Percentiles rank a stretch among this genome's conserved stretches.
phyloP scores from a whole-genome alignment of 305 asterid species.

The Rubia peregrina region DNA sequence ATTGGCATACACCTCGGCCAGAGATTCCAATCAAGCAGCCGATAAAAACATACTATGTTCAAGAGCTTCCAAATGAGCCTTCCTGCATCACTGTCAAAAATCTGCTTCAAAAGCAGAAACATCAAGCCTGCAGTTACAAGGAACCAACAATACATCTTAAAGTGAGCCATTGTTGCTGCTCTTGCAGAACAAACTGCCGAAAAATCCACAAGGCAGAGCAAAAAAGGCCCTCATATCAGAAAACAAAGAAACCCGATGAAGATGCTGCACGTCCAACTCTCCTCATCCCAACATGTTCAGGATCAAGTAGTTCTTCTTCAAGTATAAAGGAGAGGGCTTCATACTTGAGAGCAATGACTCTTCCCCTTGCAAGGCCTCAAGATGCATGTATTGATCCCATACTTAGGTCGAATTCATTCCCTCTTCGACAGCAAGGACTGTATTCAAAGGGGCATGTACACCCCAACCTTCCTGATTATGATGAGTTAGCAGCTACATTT shows the following conservation, averaged over 20 bases:
- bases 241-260: slow-evolving; percentile 1
- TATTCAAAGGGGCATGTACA: slow-evolving; percentile 40
- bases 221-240: not conserved
- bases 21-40: slow-evolving; percentile 19
- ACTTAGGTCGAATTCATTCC: slow-evolving; percentile 40
- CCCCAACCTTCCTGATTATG: slow-evolving; percentile 89
- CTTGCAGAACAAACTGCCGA: not conserved
- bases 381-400: not conserved
- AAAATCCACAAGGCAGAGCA: not conserved
- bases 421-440: slow-evolving; percentile 22
- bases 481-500: slow-evolving; percentile 63
- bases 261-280: slow-evolving; percentile 4
- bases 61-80: slow-evolving; percentile 10
- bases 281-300: slow-evolving; percentile 8
- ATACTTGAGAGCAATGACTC: slow-evolving; percentile 27
- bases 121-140: slow-evolving; percentile 16
- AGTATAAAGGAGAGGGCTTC: no score
- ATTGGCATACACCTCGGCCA: slow-evolving; percentile 7
- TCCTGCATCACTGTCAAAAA: slow-evolving; percentile 13
- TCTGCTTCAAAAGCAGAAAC: not conserved
- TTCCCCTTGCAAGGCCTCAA: slow-evolving; percentile 21
- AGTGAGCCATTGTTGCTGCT: slow-evolving; percentile 1
- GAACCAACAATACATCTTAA: slow-evolving; percentile 6
- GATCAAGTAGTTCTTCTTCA: not conserved
- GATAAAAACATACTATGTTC: slow-evolving; percentile 8